Percentiles rank a stretch among this genome's conserved stretches.
Conservation (phyloP, 495 filamentous ascomycete species). For the Neurospora sp. region DNA sequence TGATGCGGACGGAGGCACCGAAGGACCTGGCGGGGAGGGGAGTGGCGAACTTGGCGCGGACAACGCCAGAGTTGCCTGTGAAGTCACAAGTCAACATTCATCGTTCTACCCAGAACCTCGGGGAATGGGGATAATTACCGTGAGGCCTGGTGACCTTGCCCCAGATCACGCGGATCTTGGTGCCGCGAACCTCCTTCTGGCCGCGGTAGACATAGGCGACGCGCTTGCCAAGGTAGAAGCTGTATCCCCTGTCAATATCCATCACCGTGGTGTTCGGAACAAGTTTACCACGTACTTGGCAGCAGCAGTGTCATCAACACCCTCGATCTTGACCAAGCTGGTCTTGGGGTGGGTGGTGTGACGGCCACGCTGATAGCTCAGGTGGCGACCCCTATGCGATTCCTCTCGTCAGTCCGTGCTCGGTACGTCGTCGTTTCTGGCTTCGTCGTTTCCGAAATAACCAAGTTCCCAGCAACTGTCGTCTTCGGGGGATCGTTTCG, state of each 20-base stretch:
- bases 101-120: background rate
- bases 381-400: slow-evolving; percentile 66
- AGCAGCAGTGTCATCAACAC: slow-evolving; percentile 76
- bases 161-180: slow-evolving; percentile 98
- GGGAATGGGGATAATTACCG: slow-evolving; percentile 44
- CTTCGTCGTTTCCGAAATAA: background rate
- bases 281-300: slow-evolving; percentile 55
- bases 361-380: slow-evolving; percentile 88
- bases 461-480: background rate
- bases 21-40: slow-evolving; percentile 94
- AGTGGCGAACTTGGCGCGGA: slow-evolving; percentile 87
- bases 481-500: background rate
- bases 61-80: slow-evolving; percentile 87
- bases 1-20: slow-evolving; percentile 92
- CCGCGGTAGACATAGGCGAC: slow-evolving; percentile 95
- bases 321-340: slow-evolving; percentile 91
- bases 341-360: slow-evolving; percentile 76
- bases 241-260: slow-evolving; percentile 26
- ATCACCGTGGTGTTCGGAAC: background rate
- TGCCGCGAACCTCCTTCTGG: slow-evolving; percentile 81
- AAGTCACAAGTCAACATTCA: slow-evolving; percentile 8
- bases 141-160: slow-evolving; percentile 94
- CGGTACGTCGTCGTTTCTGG: slow-evolving; percentile 21
- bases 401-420: slow-evolving; percentile 20
- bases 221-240: slow-evolving; percentile 91